These are phyloP conservation scores for Trichoderma gamsii DNA, from an alignment of 495 filamentous ascomycete genomes.

Conservation along the genomic window DNA sequence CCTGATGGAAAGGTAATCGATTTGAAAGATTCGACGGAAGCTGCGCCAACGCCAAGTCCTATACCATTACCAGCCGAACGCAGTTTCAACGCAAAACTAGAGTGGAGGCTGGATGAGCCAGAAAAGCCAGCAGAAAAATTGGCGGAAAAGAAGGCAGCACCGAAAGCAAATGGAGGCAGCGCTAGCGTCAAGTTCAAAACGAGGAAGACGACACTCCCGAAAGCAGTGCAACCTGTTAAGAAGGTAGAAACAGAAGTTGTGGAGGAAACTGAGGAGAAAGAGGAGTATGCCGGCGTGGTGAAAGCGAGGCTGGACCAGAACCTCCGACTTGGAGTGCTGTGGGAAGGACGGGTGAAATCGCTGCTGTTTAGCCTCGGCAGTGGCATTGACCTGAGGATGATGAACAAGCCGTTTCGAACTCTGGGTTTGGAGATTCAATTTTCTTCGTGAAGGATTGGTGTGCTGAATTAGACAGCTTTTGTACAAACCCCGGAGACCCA, in stretches of 20 bases:
- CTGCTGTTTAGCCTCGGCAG: conserved; percentile 85
- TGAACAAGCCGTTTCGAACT: conserved; percentile 62
- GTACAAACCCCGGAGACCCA: no score
- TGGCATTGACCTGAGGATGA: conserved; percentile 64
- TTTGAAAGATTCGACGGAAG: not conserved
- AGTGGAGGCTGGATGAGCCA: conserved; percentile 45
- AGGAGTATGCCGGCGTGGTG: conserved; percentile 75
- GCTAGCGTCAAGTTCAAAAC: conserved; percentile 1
- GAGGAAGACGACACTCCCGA: conserved; percentile 2
- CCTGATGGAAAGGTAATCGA: not conserved
- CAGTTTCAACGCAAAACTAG: conserved; percentile 50
- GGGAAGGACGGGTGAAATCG: conserved; percentile 92
- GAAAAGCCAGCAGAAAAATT: conserved; percentile 23
- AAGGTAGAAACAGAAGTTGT: not conserved
- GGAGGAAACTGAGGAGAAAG: conserved; percentile 29
- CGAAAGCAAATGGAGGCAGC: conserved; percentile 15
- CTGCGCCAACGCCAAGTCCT: conserved; percentile 20
- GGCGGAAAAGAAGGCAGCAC: conserved; percentile 9
- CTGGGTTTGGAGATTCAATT: conserved; percentile 88
- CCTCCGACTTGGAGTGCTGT: conserved; percentile 74
- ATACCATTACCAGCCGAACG: conserved; percentile 33
- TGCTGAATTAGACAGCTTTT: not conserved
- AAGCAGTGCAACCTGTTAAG: not conserved
- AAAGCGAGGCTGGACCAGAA: conserved; percentile 85
- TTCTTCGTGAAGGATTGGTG: conserved; percentile 60